Base-by-base conservation (phyloP, 75 land plant genomes). In the Picea sitchensis region DNA sequence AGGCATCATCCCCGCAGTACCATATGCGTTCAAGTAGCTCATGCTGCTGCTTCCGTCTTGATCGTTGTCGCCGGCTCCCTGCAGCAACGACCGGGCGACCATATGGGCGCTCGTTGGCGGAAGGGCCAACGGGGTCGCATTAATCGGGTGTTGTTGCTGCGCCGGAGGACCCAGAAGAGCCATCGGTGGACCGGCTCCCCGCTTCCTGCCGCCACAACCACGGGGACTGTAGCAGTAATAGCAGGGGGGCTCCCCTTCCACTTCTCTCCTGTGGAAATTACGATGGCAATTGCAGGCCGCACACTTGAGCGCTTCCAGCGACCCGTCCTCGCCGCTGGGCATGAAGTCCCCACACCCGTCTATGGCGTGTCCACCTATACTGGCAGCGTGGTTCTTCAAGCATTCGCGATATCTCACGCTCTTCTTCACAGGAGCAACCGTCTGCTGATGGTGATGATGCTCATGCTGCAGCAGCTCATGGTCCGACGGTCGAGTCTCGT, bases 301-400 rank as follows among this genome's bases (percentile, higher is more conserved):
- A 76, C 92, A 91, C 31, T 76, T 84, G 38, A 91, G 79, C 20
- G 89, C 85, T 30, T 91, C 93, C 6, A 77, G 77, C 5, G 87
- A 71, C 18, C 93, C 92, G 14, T 90, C 89, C 58, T 86, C 84
- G 0, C 91, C 82, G 31, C 83, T 59, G 23, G 92, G 88, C 92
- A 92, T 92, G 78, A 92, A 92, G 82, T 92, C 94, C 5, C 93
- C 89, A 65, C 93, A 91, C n/a, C 93, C 93, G 59, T 91, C 93
- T 20, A 83, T 61, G 4, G 92, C 89, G 56, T 85, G 89, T 0
- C 87, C 92, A 0, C 93, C 93, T 17, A 90, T 54, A 64, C 79
- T 83, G 17, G 85, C 89, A 14, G 92, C 93, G 77, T 91, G 93
- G 79, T 91, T 91, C 79, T 83, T 87, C 64, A 84, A 71, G 57